phyloP scores from a whole-genome alignment of 106 monocot species.

The Chionographis japonica region DNA sequence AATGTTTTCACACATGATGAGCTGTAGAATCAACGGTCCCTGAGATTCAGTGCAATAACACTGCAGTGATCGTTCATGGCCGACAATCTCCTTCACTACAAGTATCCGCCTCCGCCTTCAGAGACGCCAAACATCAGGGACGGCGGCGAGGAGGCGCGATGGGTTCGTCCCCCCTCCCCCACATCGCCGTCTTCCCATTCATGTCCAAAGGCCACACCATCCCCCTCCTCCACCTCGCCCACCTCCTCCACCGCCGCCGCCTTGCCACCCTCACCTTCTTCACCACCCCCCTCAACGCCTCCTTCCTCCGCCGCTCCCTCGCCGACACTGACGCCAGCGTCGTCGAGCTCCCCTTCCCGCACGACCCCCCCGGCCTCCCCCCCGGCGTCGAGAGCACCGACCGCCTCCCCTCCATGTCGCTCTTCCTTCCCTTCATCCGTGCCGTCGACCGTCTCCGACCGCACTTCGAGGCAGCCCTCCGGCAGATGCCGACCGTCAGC shows the following conservation, averaged over 20 bases:
- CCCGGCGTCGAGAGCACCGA: constrained; percentile 9
- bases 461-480: neutral
- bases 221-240: constrained; percentile 28
- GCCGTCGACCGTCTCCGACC: constrained; percentile 4
- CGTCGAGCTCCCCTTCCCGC: constrained; percentile 12
- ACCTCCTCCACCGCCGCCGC: constrained; percentile 1
- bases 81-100: no score
- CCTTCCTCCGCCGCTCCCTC: constrained; percentile 19
- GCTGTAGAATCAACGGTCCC: no score
- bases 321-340: constrained; percentile 1
- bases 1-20: no score
- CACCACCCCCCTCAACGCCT: constrained; percentile 13
- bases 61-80: no score
- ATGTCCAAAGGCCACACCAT: constrained; percentile 28
- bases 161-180: neutral
- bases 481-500: neutral
- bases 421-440: neutral
- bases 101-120: no score
- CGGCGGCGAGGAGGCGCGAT: no score
- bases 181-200: constrained; percentile 26
- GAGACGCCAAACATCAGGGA: no score
- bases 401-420: constrained; percentile 6
- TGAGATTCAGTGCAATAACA: no score
- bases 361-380: neutral
- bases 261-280: constrained; percentile 17